Percentiles rank a stretch among this genome's conserved stretches.
Evolutionary conservation across 164 flowering plant genomes (phyloP).

Genomic region (Aristolochia californica): DNA sequence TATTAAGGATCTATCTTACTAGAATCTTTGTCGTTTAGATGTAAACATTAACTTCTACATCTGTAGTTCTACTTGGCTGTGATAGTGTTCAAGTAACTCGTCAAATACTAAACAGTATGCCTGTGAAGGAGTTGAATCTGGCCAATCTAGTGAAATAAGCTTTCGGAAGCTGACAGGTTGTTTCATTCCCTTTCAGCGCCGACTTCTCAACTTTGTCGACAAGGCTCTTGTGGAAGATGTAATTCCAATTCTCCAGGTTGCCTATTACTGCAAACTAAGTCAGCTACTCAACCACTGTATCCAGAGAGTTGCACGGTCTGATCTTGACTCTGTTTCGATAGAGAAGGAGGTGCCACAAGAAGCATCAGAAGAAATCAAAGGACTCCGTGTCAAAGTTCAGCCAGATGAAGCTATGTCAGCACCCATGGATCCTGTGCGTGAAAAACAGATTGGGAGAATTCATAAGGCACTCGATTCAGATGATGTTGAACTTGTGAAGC

Average conservation of each 20-base stretch:
- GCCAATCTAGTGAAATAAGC: too few species aligned
- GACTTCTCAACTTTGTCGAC: conserved; percentile 45
- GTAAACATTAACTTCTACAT: too few species aligned
- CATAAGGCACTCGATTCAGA: conserved; percentile 63
- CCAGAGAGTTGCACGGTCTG: conserved; percentile 47
- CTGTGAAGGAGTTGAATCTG: too few species aligned
- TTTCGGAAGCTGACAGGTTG: too few species aligned
- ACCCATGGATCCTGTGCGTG: conserved; percentile 26
- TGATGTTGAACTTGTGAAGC: conserved; percentile 61
- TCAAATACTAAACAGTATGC: too few species aligned
- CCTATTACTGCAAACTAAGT: conserved; percentile 42
- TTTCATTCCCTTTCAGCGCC: conserved; percentile 28
- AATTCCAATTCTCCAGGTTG: conserved; percentile 48
- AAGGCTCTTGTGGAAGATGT: conserved; percentile 58
- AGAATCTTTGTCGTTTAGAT: too few species aligned
- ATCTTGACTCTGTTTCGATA: conserved; percentile 42
- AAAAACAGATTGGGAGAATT: conserved; percentile 44
- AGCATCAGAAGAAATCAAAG: conserved; percentile 27
- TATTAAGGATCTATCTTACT: too few species aligned
- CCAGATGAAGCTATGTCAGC: conserved; percentile 8
- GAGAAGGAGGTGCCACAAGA: conserved; percentile 52
- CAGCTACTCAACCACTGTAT: conserved; percentile 40
- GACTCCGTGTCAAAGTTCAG: conserved; percentile 19
- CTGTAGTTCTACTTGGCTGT: too few species aligned
- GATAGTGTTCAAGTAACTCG: too few species aligned